A percentile compares a stretch with the other conserved stretches of the same genome.
Evolutionary conservation across 2,329 filamentous ascomycete species (phyloP).

Genomic region (Neurospora sp.): DNA sequence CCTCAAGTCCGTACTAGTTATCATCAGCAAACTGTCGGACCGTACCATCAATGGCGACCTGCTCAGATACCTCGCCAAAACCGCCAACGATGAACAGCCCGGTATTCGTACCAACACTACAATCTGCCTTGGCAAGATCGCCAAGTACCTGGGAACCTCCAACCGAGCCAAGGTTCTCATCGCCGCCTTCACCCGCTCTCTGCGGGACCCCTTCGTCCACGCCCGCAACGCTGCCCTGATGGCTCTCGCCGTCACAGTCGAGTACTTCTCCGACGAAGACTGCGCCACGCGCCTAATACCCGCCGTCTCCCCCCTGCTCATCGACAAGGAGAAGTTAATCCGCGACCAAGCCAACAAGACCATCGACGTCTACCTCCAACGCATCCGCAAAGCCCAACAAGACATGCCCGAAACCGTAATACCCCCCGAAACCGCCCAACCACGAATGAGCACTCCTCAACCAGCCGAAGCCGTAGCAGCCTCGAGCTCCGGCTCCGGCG

Average conservation of each 20-base stretch:
- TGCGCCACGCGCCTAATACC: constrained; percentile 77
- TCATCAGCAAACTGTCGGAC: constrained; percentile 85
- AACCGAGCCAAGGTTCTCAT: constrained; percentile 83
- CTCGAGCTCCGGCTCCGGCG: background rate
- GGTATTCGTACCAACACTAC: constrained; percentile 97
- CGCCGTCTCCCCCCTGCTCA: constrained; percentile 68
- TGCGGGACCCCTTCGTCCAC: constrained; percentile 90
- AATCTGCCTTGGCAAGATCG: constrained; percentile 93
- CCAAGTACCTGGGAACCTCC: constrained; percentile 69
- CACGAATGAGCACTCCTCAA: constrained; percentile 73
- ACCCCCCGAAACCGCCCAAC: constrained; percentile 52
- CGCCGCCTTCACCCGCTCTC: constrained; percentile 80
- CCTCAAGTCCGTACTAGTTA: constrained; percentile 80
- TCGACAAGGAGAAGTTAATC: constrained; percentile 93
- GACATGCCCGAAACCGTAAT: constrained; percentile 72
- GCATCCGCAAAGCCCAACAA: constrained; percentile 67
- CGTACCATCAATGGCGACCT: constrained; percentile 89
- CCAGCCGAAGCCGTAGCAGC: constrained; percentile 37
- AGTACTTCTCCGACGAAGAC: constrained; percentile 84
- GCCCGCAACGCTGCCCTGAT: constrained; percentile 82
- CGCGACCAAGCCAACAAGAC: constrained; percentile 88
- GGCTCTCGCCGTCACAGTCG: constrained; percentile 74
- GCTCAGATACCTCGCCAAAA: constrained; percentile 82
- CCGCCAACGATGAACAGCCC: constrained; percentile 93
- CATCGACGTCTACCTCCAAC: constrained; percentile 73